phyloP scores from a whole-genome alignment of 2,329 filamentous ascomycete species.

The Colletotrichum sp. region DNA sequence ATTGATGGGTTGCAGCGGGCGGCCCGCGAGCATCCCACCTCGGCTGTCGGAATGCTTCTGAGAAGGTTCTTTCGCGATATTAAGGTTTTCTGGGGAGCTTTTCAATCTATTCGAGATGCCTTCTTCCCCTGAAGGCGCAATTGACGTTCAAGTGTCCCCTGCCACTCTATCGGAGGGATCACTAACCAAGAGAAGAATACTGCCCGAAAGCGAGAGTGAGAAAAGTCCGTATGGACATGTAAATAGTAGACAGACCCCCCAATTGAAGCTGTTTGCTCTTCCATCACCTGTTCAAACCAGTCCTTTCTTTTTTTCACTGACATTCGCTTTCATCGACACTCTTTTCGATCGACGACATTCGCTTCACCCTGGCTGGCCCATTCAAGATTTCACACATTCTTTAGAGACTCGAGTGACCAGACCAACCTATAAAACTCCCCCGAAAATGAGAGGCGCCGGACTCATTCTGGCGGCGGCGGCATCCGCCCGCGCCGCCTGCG shows the following conservation, averaged over 20 bases:
- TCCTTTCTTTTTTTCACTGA: neutral
- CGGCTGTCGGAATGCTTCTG: neutral
- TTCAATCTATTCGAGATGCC: conserved; percentile 7
- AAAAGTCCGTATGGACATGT: neutral
- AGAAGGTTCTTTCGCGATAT: neutral
- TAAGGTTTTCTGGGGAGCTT: neutral
- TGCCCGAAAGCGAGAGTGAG: neutral
- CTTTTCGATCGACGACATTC: neutral
- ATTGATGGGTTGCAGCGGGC: neutral
- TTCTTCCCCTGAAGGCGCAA: neutral
- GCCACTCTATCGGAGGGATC: neutral
- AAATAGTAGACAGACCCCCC: neutral
- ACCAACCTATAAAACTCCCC: neutral
- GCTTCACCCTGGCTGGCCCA: conserved; percentile 1
- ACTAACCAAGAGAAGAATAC: neutral
- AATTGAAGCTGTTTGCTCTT: neutral
- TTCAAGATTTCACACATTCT: neutral
- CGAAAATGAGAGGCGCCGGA: conserved; percentile 9
- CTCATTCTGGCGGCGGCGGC: conserved; percentile 24
- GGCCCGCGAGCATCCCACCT: neutral
- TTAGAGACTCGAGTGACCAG: neutral
- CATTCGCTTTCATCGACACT: neutral
- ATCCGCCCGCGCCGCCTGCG: conserved; percentile 37
- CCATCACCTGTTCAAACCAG: neutral
- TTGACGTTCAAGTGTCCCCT: neutral